phyloP scores from a whole-genome alignment of 495 filamentous ascomycete species.

The Xylaria bambusicola region DNA sequence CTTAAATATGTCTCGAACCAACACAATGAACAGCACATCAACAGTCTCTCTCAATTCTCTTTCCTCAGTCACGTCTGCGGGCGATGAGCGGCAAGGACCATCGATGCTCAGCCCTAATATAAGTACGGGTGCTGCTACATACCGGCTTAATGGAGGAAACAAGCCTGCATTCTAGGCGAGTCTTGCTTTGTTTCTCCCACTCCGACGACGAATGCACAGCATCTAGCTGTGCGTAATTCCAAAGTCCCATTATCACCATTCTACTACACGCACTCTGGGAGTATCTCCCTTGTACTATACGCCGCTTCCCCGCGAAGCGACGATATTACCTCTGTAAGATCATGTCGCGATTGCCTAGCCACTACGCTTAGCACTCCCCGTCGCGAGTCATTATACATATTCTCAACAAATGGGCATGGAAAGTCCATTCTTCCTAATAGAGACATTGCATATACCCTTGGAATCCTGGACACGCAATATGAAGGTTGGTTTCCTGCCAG shows the following conservation, averaged over 20 bases:
- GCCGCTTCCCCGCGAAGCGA: background rate
- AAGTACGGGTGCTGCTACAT: constrained; percentile 17
- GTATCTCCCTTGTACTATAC: background rate
- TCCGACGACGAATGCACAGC: constrained; percentile 19
- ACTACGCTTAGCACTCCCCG: background rate
- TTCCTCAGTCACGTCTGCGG: constrained; percentile 35
- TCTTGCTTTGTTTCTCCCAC: constrained; percentile 21
- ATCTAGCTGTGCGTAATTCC: constrained; percentile 9
- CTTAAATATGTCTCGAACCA: constrained; percentile 43
- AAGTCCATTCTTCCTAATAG: background rate
- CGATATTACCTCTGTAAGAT: background rate
- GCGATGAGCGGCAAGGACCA: constrained; percentile 34
- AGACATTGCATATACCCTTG: constrained; percentile 16
- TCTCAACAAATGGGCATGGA: background rate
- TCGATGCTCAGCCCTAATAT: constrained; percentile 44
- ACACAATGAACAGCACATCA: constrained; percentile 48
- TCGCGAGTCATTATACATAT: background rate
- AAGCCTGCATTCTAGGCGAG: constrained; percentile 35
- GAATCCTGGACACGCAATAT: constrained; percentile 14
- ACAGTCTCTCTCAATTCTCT: constrained; percentile 44
- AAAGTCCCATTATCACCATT: background rate
- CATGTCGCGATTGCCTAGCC: background rate
- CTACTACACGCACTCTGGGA: background rate
- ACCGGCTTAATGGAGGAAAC: constrained; percentile 33
- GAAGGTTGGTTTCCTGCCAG: background rate